A percentile compares a stretch with the other conserved stretches of the same genome.
phyloP scores from a whole-genome alignment of 495 filamentous ascomycete genomes.

The Tuber umbilicatum region DNA sequence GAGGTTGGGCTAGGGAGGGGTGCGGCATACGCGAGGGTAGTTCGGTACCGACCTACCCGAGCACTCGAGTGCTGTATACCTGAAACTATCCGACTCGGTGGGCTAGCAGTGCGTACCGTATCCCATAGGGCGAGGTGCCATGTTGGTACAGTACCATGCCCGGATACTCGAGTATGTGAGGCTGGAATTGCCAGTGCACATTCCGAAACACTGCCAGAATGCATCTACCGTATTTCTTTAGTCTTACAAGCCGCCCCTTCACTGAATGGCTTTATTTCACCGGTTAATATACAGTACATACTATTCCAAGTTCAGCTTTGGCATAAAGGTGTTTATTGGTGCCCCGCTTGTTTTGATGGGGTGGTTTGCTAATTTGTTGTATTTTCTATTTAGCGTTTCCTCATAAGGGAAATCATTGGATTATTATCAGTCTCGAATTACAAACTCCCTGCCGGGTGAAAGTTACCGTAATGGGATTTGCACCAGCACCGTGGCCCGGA shows the following conservation, averaged over 20 bases:
- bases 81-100: neutral
- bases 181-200: neutral
- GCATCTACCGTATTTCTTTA: neutral
- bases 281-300: neutral
- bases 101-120: neutral
- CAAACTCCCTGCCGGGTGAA: neutral
- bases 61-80: neutral
- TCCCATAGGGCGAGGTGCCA: neutral
- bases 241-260: neutral
- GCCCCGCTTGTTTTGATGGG: neutral
- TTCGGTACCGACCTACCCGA: neutral
- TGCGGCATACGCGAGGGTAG: neutral
- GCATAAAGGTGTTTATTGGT: neutral
- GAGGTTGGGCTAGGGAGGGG: neutral
- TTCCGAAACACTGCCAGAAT: neutral
- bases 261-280: neutral
- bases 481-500: neutral
- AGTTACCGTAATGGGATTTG: neutral
- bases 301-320: neutral
- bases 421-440: neutral
- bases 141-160: neutral
- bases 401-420: neutral
- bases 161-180: neutral
- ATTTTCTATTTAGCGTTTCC: neutral
- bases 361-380: neutral